phyloP scores from a whole-genome alignment of 768 basidiomycete species.

The Boletus insuetus region DNA sequence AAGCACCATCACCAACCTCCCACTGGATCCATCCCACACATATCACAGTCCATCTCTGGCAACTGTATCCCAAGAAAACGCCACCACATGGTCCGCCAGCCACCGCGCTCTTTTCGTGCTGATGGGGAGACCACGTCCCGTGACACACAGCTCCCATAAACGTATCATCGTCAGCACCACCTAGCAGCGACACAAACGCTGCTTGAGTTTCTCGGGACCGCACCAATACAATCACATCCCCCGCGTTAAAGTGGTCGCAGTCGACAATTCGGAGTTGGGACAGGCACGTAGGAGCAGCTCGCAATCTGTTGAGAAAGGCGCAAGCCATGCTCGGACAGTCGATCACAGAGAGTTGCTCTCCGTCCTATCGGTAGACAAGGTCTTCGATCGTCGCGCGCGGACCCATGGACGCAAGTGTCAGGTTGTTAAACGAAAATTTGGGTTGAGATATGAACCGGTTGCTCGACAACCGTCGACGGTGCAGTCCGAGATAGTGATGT shows the following conservation, averaged over 20 bases:
- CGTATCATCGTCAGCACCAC: neutral
- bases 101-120: neutral
- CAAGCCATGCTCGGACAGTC: conserved; percentile 1
- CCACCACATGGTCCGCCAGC: conserved; percentile 5
- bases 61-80: conserved; percentile 10
- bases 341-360: neutral
- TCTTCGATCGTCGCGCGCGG: neutral
- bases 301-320: neutral
- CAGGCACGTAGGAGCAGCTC: neutral
- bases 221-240: conserved; percentile 1
- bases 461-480: neutral
- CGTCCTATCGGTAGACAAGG: conserved; percentile 5
- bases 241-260: conserved; percentile 5
- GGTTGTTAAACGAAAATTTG: neutral
- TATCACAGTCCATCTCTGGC: conserved; percentile 5
- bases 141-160: conserved; percentile 1
- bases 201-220: conserved; percentile 2
- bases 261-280: conserved; percentile 5
- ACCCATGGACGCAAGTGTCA: conserved; percentile 1
- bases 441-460: neutral
- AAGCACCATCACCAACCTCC: neutral
- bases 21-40: conserved; percentile 1
- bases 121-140: conserved; percentile 6
- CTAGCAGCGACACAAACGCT: conserved; percentile 3
- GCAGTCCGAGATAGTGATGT: conserved; percentile 4